Percentiles rank a stretch among this genome's conserved stretches.
phyloP scores from a whole-genome alignment of 1,139 yeast species.

The Geotrichum armillariae region DNA sequence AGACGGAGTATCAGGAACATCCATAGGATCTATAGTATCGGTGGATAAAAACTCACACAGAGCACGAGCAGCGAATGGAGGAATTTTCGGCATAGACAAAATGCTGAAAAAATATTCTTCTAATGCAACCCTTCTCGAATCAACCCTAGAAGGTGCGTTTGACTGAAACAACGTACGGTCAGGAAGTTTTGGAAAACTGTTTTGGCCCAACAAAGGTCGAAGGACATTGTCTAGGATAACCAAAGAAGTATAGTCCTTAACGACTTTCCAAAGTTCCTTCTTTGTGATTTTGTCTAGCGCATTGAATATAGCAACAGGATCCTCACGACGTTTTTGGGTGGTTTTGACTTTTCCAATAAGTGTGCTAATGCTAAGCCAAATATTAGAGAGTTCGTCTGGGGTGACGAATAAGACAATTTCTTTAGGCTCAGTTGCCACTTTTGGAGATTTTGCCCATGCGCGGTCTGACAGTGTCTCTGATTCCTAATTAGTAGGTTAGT shows the following conservation, averaged over 20 bases:
- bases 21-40: slow-evolving; percentile 66
- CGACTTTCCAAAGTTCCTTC: slow-evolving; percentile 71
- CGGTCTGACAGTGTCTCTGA: not conserved
- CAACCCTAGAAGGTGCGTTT: slow-evolving; percentile 65
- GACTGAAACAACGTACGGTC: slow-evolving; percentile 58
- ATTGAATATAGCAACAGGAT: slow-evolving; percentile 60
- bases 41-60: slow-evolving; percentile 68
- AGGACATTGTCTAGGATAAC: slow-evolving; percentile 56
- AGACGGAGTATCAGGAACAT: slow-evolving; percentile 57
- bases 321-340: slow-evolving; percentile 44
- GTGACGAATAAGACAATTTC: slow-evolving; percentile 49
- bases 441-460: slow-evolving; percentile 5
- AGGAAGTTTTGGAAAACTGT: slow-evolving; percentile 57
- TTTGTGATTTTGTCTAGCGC: slow-evolving; percentile 57
- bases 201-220: slow-evolving; percentile 49
- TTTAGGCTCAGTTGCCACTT: not conserved
- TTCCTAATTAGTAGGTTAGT: not conserved
- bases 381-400: slow-evolving; percentile 66
- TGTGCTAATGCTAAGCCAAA: slow-evolving; percentile 60
- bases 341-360: slow-evolving; percentile 42
- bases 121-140: slow-evolving; percentile 53
- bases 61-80: slow-evolving; percentile 51
- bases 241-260: slow-evolving; percentile 60
- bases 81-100: slow-evolving; percentile 57
- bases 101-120: slow-evolving; percentile 59